Evolutionary conservation across 2,329 filamentous ascomycete genomes (phyloP), one percentile per base, ranked within the genome.

Genomic region (Ophiobolus disseminans): DNA sequence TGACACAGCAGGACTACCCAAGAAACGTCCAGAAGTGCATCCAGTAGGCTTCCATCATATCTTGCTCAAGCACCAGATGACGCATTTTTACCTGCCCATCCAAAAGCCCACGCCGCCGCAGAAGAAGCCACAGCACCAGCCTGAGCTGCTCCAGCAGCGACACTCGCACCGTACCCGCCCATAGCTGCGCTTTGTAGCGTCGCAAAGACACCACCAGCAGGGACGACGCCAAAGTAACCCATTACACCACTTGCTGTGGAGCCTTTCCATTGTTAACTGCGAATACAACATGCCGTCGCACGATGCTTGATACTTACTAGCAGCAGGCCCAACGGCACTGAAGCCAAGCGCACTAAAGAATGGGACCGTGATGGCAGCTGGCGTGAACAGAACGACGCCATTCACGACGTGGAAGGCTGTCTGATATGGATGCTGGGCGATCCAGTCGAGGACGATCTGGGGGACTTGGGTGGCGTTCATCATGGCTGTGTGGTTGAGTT

Each of bases 141-240:
- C 32, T 65, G 57, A 4, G 58, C 57, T 11, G 52, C 51, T 1
- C 57, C 60, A 7, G 56, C 57, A 21, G 58, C 63, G 41, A 58
- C 40, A 22, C 57, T 48, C 4, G 53, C 65, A 5, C 68, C 66
- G 30, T 63, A 69, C 3, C 68, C 68, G 3, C 65, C 65, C 68
- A 70, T 71, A 4, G 62, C 64, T 8, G 65, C 68, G 36, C 66
- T 70, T 40, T 69, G 62, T 3, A 62, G 31, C 10, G 52, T 60
- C 1, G 68, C 65, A 25, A 60, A 66, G 6, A 60, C 4, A 5
- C 61, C 57, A 4, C 58, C 54, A 16, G 65, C 59, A 7, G 65
- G 53, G 2, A 66, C 60, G n/a, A 40, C 36, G 8, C 57, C 47
- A 10, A 64, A 51, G 31, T 44, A 55, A 38, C 53, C 55, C 66